Conservation (phyloP, 306 rosid genomes). For the Geum urbanum region DNA sequence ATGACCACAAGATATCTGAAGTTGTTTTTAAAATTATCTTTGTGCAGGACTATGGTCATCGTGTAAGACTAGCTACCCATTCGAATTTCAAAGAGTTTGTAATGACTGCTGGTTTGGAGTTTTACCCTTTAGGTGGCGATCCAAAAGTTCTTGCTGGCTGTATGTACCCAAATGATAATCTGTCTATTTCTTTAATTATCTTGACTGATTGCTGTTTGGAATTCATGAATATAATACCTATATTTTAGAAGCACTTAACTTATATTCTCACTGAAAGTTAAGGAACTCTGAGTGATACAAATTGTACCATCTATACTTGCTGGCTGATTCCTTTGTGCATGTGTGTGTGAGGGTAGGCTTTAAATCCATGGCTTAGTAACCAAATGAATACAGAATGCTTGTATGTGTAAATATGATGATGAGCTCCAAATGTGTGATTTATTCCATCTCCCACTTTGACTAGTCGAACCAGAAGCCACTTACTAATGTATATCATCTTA, state of each 20-base stretch:
- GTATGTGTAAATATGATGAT: no score
- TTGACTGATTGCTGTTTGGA: conserved; percentile 18
- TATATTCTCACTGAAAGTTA: background rate
- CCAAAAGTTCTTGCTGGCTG: conserved; percentile 98
- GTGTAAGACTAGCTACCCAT: conserved; percentile 95
- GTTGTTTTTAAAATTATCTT: background rate
- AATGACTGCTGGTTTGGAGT: conserved; percentile 97
- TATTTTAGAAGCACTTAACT: background rate
- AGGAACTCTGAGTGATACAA: background rate
- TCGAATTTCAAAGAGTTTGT: conserved; percentile 99
- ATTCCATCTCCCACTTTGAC: no score
- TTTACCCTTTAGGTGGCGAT: conserved; percentile 93
- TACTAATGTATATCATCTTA: no score
- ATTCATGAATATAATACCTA: background rate
- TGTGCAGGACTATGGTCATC: conserved; percentile 97
- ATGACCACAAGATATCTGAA: conserved; percentile 17
- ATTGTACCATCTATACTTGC: background rate
- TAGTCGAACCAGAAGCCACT: no score
- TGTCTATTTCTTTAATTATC: conserved; percentile 14
- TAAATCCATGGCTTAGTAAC: no score
- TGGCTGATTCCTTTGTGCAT: background rate
- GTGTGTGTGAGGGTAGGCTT: background rate
- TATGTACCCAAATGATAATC: conserved; percentile 48
- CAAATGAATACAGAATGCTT: no score
- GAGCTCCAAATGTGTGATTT: no score